phyloP scores from a whole-genome alignment of 2,329 filamentous ascomycete genomes.

The Colletotrichum sublineola region DNA sequence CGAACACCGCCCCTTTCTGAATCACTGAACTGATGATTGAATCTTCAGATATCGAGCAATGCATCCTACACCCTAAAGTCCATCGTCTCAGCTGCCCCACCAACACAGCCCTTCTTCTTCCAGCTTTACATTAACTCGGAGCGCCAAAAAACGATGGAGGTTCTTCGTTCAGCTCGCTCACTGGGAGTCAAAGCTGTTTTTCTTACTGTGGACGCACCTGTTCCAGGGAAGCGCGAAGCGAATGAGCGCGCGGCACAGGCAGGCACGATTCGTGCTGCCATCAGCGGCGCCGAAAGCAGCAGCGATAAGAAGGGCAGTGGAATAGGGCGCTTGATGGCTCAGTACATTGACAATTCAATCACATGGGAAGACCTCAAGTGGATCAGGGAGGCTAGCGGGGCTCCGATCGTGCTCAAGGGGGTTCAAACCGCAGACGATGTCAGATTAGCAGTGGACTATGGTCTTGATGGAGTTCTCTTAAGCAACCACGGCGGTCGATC shows the following conservation, averaged over 20 bases:
- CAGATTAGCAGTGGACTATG: conserved; percentile 68
- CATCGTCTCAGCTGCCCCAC: conserved; percentile 54
- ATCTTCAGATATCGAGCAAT: conserved; percentile 61
- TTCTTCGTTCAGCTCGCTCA: conserved; percentile 60
- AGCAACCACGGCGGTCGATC: conserved; percentile 77
- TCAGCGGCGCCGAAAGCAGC: conserved; percentile 58
- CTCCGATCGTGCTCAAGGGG: conserved; percentile 76
- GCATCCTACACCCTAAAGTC: conserved; percentile 62
- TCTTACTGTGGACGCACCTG: conserved; percentile 70
- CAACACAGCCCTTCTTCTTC: conserved; percentile 64
- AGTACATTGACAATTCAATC: conserved; percentile 68
- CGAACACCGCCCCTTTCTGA: fast-evolving
- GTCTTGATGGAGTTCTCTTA: conserved; percentile 76
- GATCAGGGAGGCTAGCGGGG: conserved; percentile 63
- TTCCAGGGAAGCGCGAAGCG: conserved; percentile 67
- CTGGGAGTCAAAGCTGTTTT: conserved; percentile 66
- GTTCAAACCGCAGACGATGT: conserved; percentile 77
- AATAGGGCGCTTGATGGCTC: conserved; percentile 57
- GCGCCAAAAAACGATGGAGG: conserved; percentile 61
- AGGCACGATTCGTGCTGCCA: conserved; percentile 55
- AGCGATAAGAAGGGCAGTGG: conserved; percentile 68
- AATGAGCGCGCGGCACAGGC: conserved; percentile 60
- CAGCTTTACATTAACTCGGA: conserved; percentile 73
- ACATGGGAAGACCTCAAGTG: conserved; percentile 76
- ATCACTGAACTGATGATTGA: fast-evolving